Conservation (phyloP, 768 basidiomycete genomes). For the Tricholoma saponaceum region DNA sequence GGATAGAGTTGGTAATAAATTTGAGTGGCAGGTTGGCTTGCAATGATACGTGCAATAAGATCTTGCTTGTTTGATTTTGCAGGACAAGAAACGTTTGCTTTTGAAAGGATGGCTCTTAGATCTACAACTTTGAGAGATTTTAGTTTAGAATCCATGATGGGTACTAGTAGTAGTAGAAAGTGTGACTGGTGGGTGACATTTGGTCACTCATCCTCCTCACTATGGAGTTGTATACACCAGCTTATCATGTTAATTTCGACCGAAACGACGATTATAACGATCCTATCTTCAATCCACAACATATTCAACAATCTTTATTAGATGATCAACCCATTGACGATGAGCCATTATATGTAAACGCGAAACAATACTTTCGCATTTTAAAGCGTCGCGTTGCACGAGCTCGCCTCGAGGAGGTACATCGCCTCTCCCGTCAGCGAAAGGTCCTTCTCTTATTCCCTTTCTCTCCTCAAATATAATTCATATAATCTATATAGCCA, state of each 20-base stretch:
- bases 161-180: constrained; percentile 15
- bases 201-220: constrained; percentile 9
- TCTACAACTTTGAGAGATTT: constrained; percentile 72
- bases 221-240: constrained; percentile 49
- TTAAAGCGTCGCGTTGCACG: constrained; percentile 91
- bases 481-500: constrained; percentile 48
- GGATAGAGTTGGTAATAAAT: constrained; percentile 39
- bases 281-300: constrained; percentile 16
- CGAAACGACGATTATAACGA: constrained; percentile 12
- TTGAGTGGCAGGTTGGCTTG: constrained; percentile 45
- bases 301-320: constrained; percentile 19
- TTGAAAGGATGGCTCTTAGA: constrained; percentile 57
- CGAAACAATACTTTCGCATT: constrained; percentile 98
- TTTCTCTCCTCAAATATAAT: constrained; percentile 3
- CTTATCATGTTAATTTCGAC: constrained; percentile 43
- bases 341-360: constrained; percentile 98
- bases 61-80: constrained; percentile 64
- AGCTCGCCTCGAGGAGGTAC: constrained; percentile 90
- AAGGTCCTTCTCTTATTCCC: constrained; percentile 52
- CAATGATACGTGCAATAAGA: constrained; percentile 59
- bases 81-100: constrained; percentile 43
- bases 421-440: constrained; percentile 86
- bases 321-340: constrained; percentile 64
- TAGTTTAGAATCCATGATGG: constrained; percentile 35
- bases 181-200: constrained; percentile 14